Percentiles rank a stretch among this genome's conserved stretches.
phyloP scores from a whole-genome alignment of 2,329 filamentous ascomycete species.

The Cadophora malorum region DNA sequence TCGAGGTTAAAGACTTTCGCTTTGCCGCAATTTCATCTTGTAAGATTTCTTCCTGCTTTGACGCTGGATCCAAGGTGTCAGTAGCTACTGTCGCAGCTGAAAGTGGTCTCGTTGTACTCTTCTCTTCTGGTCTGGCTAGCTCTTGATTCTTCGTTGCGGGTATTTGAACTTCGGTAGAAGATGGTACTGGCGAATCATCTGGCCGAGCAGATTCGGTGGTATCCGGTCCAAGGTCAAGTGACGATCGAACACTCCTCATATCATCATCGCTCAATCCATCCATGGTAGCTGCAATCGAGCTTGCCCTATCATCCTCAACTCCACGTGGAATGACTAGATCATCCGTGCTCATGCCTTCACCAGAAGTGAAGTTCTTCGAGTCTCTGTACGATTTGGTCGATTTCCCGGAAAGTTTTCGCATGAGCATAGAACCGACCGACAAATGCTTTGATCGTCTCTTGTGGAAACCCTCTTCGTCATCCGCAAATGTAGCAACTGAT shows the following conservation, averaged over 20 bases:
- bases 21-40: constrained; percentile 9
- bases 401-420: constrained; percentile 37
- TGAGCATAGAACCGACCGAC: constrained; percentile 54
- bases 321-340: constrained; percentile 50
- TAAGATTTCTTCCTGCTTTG: not conserved
- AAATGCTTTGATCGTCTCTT: constrained; percentile 57
- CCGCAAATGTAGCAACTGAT: constrained; percentile 74
- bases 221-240: constrained; percentile 32
- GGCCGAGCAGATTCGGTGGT: constrained; percentile 23
- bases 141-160: not conserved
- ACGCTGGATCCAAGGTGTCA: constrained; percentile 17
- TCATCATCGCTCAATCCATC: constrained; percentile 56
- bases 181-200: constrained; percentile 14
- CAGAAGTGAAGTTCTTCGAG: constrained; percentile 40
- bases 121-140: not conserved
- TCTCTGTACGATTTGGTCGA: constrained; percentile 35
- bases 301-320: constrained; percentile 49
- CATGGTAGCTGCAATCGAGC: constrained; percentile 64
- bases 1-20: constrained; percentile 32
- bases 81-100: constrained; percentile 19
- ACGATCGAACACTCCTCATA: constrained; percentile 41
- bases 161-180: not conserved
- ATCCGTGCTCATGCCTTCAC: constrained; percentile 47
- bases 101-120: constrained; percentile 8
- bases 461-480: constrained; percentile 63